Evolutionary conservation across 805 yeast species (phyloP), one percentile per base, ranked within the genome.

Genomic region (Suhomyces prunicola): DNA sequence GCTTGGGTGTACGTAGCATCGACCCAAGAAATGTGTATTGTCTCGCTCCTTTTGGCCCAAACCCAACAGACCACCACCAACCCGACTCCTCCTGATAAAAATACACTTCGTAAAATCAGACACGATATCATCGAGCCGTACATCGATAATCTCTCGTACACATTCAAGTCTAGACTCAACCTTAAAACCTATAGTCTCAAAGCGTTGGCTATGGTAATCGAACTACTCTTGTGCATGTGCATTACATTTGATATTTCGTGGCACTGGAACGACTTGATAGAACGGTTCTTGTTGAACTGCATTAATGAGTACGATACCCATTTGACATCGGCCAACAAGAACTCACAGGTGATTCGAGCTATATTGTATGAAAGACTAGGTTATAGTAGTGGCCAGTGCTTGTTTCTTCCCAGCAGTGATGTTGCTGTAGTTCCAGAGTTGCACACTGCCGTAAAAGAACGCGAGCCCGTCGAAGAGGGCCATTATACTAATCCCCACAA

Each of bases 11-110:
- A 87, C 60, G 80, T 86, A 48, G 96, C 97, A 0, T 84, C 96
- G 0, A 76, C 87, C n/a, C 91, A 92, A 58, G 97, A 93, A 68
- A 88, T 90, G 87, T 85, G 89, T 60, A 88, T 92, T 0, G 74
- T 86, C 1, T 83, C 96, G 1, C 73, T 87, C 24, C 69, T 92
- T 4, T 76, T 93, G 69, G 91, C 76, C 3, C 79, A 75, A 56
- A 75, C 78, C 15, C 78, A 74, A 55, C 69, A 63, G 55, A 53
- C 55, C 15, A 26, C 50, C 17, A 44, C 46, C 74, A 10, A 77
- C 73, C 17, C 74, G 65, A 52, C 70, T 66, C 41, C 71, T 1
- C 76, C 77, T 1, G 77, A 74, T 57, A 68, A 56, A 65, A 77
- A 67, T 64, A 75, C 72, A 56, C 67, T 60, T 60, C 72, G 71